phyloP scores from a whole-genome alignment of 495 filamentous ascomycete genomes.

The Aspergillus carlsbadensis region DNA sequence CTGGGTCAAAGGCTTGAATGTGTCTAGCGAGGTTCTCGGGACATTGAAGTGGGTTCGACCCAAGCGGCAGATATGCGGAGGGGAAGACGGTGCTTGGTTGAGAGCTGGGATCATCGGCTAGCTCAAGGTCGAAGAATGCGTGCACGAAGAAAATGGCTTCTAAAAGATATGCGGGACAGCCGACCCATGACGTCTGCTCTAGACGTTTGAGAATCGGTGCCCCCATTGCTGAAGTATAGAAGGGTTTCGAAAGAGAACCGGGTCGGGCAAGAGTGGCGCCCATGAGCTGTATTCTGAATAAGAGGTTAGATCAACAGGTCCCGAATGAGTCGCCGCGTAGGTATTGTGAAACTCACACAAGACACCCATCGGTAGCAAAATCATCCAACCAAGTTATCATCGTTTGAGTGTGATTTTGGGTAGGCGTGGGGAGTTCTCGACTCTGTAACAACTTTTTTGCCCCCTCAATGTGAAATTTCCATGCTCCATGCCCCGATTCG shows the following conservation, averaged over 20 bases:
- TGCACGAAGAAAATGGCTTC: constrained; percentile 50
- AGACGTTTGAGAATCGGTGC: constrained; percentile 43
- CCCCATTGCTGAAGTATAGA: constrained; percentile 42
- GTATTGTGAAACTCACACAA: constrained; percentile 31
- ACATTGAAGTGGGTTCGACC: constrained; percentile 30
- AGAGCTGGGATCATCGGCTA: constrained; percentile 22
- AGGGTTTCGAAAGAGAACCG: constrained; percentile 43
- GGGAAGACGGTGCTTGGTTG: constrained; percentile 31
- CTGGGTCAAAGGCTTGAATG: constrained; percentile 45
- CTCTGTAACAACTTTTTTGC: constrained; percentile 41
- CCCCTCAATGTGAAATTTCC: constrained; percentile 50
- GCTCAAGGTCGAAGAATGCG: constrained; percentile 39
- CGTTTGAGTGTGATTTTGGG: constrained; percentile 12
- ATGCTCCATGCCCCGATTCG: constrained; percentile 46
- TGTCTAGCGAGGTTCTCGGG: constrained; percentile 39
- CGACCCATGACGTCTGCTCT: constrained; percentile 49
- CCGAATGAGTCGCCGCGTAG: neutral
- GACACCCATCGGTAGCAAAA: constrained; percentile 43
- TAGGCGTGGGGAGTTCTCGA: constrained; percentile 23
- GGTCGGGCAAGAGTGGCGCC: constrained; percentile 47
- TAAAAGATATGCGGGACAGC: constrained; percentile 48
- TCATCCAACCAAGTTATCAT: constrained; percentile 40
- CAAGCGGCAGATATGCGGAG: constrained; percentile 26
- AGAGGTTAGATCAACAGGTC: neutral
- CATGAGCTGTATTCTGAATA: constrained; percentile 45